Conservation (phyloP, 1,284 basidiomycete genomes). For the Tilletia setariae region DNA sequence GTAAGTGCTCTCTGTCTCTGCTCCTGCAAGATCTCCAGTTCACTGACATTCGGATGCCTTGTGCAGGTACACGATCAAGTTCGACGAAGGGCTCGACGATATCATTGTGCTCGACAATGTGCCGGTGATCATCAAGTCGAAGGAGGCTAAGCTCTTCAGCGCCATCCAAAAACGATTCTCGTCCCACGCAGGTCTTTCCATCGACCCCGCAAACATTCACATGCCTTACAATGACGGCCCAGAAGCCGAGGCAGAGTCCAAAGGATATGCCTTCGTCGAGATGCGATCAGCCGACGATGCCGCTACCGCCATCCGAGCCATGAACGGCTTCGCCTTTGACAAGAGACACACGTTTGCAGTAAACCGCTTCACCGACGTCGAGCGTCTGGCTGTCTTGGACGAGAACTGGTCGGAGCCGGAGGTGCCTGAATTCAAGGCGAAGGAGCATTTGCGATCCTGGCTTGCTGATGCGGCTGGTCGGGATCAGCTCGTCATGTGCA, state of each 20-base stretch:
- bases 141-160: slow-evolving; percentile 54
- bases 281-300: slow-evolving; percentile 79
- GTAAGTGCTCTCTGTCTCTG: slow-evolving; percentile 60
- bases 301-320: slow-evolving; percentile 69
- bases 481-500: slow-evolving; percentile 93
- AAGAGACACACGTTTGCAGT: slow-evolving; percentile 84
- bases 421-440: slow-evolving; percentile 74
- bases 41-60: not conserved
- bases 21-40: not conserved
- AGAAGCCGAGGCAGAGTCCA: slow-evolving; percentile 43
- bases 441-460: slow-evolving; percentile 96
- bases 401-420: slow-evolving; percentile 80
- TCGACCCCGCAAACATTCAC: slow-evolving; percentile 53
- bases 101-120: slow-evolving; percentile 57
- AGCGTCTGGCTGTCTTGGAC: slow-evolving; percentile 74
- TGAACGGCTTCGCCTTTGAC: slow-evolving; percentile 87
- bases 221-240: slow-evolving; percentile 51
- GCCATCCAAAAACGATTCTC: slow-evolving; percentile 55
- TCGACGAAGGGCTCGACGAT: slow-evolving; percentile 55
- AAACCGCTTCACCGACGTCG: slow-evolving; percentile 89
- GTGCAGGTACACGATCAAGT: slow-evolving; percentile 47
- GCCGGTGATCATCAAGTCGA: slow-evolving; percentile 54
- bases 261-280: slow-evolving; percentile 78
- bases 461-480: slow-evolving; percentile 85
- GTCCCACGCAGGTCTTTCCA: slow-evolving; percentile 53